These are phyloP conservation scores for Pythium phragmitis DNA, from an alignment of 352 stramenopile species.

Conservation along the genomic window DNA sequence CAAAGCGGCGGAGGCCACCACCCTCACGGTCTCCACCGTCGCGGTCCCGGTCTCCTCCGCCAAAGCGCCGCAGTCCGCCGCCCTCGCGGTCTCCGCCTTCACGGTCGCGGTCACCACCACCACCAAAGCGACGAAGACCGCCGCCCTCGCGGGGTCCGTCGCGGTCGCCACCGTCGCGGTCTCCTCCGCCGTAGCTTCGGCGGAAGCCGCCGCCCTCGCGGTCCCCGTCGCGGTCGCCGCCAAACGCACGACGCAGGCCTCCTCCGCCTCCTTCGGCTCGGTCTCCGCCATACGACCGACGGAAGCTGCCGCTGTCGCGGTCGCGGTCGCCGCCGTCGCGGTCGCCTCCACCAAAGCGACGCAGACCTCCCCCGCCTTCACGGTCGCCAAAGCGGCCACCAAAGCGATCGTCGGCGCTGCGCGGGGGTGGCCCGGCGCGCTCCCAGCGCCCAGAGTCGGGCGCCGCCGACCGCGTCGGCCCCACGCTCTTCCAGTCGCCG, in stretches of 20 bases:
- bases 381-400: constrained; percentile 9
- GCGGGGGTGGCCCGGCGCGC: constrained; percentile 43
- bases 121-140: constrained; percentile 6
- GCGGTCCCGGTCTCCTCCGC: constrained; percentile 3
- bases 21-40: constrained; percentile 9
- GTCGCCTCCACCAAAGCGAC: constrained; percentile 7
- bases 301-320: constrained; percentile 5
- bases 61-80: constrained; percentile 7
- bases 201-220: constrained; percentile 19
- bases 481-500: constrained; percentile 70
- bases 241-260: constrained; percentile 1
- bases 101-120: constrained; percentile 3
- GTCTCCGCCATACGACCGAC: constrained; percentile 23
- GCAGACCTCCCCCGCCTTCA: neutral
- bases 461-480: constrained; percentile 30
- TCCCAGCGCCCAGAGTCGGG: constrained; percentile 59
- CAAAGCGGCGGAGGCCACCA: neutral
- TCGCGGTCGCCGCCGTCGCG: constrained; percentile 2
- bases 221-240: constrained; percentile 10
- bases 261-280: constrained; percentile 17
- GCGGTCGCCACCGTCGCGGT: constrained; percentile 27
- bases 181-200: constrained; percentile 9
- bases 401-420: constrained; percentile 33
- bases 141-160: constrained; percentile 11
- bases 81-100: neutral